phyloP scores from a whole-genome alignment of 1,284 basidiomycete genomes.

The Phellinidium pouzarii region DNA sequence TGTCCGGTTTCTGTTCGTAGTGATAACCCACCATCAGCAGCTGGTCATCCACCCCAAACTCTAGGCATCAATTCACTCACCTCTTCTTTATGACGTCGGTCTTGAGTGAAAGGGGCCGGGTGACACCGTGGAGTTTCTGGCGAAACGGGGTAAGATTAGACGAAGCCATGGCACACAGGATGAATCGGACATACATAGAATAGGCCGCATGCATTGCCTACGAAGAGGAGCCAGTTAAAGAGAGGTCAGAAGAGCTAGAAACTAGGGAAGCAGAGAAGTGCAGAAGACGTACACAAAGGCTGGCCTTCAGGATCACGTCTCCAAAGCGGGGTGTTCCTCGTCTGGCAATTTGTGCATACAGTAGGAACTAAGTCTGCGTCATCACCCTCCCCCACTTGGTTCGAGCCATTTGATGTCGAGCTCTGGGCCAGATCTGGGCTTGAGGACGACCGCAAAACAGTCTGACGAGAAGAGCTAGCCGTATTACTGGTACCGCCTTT shows the following conservation, averaged over 20 bases:
- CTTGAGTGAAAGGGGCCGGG: constrained; percentile 88
- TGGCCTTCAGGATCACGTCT: constrained; percentile 92
- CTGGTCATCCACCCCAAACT: constrained; percentile 11
- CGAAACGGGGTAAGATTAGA: constrained; percentile 14
- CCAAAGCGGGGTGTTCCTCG: constrained; percentile 94
- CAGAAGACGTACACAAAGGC: constrained; percentile 66
- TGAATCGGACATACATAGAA: constrained; percentile 69
- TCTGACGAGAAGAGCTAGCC: constrained; percentile 6
- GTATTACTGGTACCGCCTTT: constrained; percentile 31
- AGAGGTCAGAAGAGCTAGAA: constrained; percentile 2
- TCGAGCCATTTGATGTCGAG: constrained; percentile 27
- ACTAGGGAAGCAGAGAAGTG: constrained; percentile 16
- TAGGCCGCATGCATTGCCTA: constrained; percentile 81
- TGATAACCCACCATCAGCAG: constrained; percentile 3
- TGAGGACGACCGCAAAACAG: constrained; percentile 37
- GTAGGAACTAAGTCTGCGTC: constrained; percentile 69
- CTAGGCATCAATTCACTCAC: constrained; percentile 36
- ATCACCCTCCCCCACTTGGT: constrained; percentile 39
- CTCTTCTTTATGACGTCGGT: constrained; percentile 98
- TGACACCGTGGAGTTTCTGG: constrained; percentile 92
- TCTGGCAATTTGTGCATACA: constrained; percentile 90
- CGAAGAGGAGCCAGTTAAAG: constrained; percentile 13
- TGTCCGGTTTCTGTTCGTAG: constrained; percentile 57
- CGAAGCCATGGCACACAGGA: constrained; percentile 1
- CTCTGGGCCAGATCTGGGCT: constrained; percentile 43